Evolutionary conservation across 345 rosid genomes (phyloP), one percentile per base, ranked within the genome.

Genomic region (Crucihimalaya himalaica): DNA sequence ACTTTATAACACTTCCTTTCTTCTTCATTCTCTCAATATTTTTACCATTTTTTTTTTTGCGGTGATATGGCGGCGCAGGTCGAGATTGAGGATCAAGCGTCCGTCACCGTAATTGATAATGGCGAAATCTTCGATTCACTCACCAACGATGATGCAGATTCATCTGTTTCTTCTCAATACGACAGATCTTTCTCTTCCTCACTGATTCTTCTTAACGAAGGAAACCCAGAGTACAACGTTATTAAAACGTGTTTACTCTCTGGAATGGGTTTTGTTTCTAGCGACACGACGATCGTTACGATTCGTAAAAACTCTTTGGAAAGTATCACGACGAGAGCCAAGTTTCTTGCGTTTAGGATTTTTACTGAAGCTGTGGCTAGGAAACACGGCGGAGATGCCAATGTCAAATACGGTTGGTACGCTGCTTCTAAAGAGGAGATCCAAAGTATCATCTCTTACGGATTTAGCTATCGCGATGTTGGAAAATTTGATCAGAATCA

Each of bases 321-420:
- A 31, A 56, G 63, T n/a, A 59, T 66, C 47, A 65, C 73, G 21
- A 74, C 67, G 62, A 63, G 57, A 45, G 87, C 86, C 1, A 83
- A 83, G 62, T 37, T 66, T 21, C 9, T 50, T 0, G 27, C 79
- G 27, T 88, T 88, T 48, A 39, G n/a, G 29, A 29, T 80, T 42
- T 79, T 66, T 34, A 29, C 70, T 0, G 68, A 71, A 29, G 84
- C 89, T 21, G 67, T 86, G 19, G 81, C 79, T 3, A 74, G 72
- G 27, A 88, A 81, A 63, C 20, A 69, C 25, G 85, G 81, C 1
- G 88, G 89, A 0, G 50, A 80, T 55, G 75, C 84, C 7, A 83
- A 86, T 56, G 53, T 78, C 0, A 55, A 35, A 50, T 56, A 19
- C 16, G 90, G 79, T 21, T 88, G 87, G 87, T 84, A 70, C 57